Conservation (phyloP, 2,329 filamentous ascomycete species). For the Magnaporthiopsis incrustans region DNA sequence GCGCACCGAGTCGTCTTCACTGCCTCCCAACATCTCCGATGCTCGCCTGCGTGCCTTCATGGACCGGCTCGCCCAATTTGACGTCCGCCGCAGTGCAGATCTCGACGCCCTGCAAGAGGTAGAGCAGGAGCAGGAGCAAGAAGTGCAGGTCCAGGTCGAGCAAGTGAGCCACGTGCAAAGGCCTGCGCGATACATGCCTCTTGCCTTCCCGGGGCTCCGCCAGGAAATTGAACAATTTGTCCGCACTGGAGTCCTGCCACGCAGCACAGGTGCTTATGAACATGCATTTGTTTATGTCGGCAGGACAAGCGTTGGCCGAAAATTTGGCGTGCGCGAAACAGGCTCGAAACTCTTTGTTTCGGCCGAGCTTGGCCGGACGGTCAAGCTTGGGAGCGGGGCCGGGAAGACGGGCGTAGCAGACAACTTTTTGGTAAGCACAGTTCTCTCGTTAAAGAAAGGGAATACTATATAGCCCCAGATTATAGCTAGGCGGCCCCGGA, state of each 20-base stretch:
- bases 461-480: no score
- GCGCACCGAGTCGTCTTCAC: conserved; percentile 15
- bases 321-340: conserved; percentile 1
- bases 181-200: no score
- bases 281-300: no score
- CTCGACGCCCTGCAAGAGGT: conserved; percentile 49
- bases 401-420: conserved; percentile 10
- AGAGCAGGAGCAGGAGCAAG: conserved; percentile 42
- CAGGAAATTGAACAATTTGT: no score
- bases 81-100: conserved; percentile 15
- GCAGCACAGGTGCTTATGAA: no score
- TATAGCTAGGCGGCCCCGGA: no score
- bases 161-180: conserved; percentile 29
- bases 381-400: conserved; percentile 19
- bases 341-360: conserved; percentile 27
- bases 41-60: no score
- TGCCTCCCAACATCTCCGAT: conserved; percentile 18
- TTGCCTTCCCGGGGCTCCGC: no score
- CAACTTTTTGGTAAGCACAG: conserved; percentile 24
- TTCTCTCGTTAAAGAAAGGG: no score
- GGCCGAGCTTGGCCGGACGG: conserved; percentile 38
- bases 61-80: conserved; percentile 20
- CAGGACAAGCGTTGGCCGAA: no score
- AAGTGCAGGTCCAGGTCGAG: conserved; percentile 53
- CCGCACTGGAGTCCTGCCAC: no score